A percentile compares a stretch with the other conserved stretches of the same genome.
These are phyloP conservation scores for Scorias spongiosa DNA, from an alignment of 2,329 filamentous ascomycete species.

Conservation along the genomic window DNA sequence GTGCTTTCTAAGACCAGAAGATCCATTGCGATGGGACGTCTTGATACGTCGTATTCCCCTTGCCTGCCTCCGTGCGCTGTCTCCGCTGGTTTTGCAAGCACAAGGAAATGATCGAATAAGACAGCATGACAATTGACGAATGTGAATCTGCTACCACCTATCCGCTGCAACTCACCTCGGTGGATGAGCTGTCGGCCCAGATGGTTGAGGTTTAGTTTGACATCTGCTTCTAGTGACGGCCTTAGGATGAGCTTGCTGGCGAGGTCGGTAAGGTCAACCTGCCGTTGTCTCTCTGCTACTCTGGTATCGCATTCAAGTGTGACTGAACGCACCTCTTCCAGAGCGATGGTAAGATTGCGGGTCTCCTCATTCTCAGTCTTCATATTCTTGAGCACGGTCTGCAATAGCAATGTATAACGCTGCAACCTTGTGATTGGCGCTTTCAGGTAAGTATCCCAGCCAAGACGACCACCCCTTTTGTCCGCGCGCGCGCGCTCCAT, in stretches of 20 bases:
- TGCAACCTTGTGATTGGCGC: slow-evolving; percentile 85
- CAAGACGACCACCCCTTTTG: slow-evolving; percentile 64
- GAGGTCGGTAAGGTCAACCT: slow-evolving; percentile 76
- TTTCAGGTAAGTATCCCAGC: slow-evolving; percentile 91
- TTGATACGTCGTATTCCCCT: slow-evolving; percentile 79
- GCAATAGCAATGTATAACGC: slow-evolving; percentile 70
- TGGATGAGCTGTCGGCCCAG: slow-evolving; percentile 82
- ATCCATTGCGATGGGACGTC: slow-evolving; percentile 93
- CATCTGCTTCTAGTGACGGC: slow-evolving; percentile 67
- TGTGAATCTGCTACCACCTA: slow-evolving; percentile 75
- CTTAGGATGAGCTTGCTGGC: slow-evolving; percentile 69
- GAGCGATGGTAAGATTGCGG: slow-evolving; percentile 63
- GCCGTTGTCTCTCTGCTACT: slow-evolving; percentile 82
- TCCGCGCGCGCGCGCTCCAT: slow-evolving; percentile 66
- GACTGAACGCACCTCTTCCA: slow-evolving; percentile 81
- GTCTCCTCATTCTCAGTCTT: slow-evolving; percentile 78
- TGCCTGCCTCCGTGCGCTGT: slow-evolving; percentile 50
- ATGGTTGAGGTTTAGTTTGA: slow-evolving; percentile 80
- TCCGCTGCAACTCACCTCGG: slow-evolving; percentile 75
- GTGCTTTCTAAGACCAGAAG: slow-evolving; percentile 82
- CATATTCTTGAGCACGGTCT: slow-evolving; percentile 74
- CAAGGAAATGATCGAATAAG: slow-evolving; percentile 91
- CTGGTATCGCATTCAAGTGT: slow-evolving; percentile 83
- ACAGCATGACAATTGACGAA: slow-evolving; percentile 91
- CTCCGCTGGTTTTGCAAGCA: slow-evolving; percentile 68